phyloP scores from a whole-genome alignment of 768 basidiomycete genomes.

The Boletus bicolor region DNA sequence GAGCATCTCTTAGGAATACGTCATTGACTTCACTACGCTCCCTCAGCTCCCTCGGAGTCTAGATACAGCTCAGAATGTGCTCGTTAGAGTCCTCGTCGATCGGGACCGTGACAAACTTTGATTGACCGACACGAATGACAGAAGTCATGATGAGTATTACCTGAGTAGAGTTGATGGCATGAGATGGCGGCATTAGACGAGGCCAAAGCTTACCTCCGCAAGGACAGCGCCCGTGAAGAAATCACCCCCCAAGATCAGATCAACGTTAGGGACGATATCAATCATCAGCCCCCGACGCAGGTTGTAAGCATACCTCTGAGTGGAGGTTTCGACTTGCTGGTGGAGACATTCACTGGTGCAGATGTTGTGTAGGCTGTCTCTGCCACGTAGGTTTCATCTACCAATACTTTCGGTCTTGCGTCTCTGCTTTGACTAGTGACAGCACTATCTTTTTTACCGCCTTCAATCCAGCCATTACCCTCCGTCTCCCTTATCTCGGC shows the following conservation, averaged over 20 bases:
- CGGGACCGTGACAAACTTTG: constrained; percentile 88
- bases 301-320: constrained; percentile 56
- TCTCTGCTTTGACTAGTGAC: constrained; percentile 42
- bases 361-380: constrained; percentile 82
- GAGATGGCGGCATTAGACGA: neutral
- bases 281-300: neutral
- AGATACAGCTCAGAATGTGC: constrained; percentile 93
- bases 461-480: constrained; percentile 48
- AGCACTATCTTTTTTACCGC: constrained; percentile 42
- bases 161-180: constrained; percentile 34
- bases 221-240: constrained; percentile 95
- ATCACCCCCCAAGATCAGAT: constrained; percentile 95
- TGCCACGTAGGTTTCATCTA: constrained; percentile 97
- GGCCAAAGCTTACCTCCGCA: constrained; percentile 56
- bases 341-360: constrained; percentile 65
- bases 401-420: constrained; percentile 74
- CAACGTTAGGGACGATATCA: constrained; percentile 48
- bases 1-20: constrained; percentile 82
- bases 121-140: constrained; percentile 94
- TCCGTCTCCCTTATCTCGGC: constrained; percentile 78
- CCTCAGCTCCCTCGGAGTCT: constrained; percentile 81
- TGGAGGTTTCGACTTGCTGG: constrained; percentile 90
- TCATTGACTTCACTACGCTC: constrained; percentile 55
- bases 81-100: constrained; percentile 99
- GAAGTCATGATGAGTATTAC: constrained; percentile 99